Base-by-base conservation (phyloP, 208 protist genomes). In the Acanthamoeba culbertsoni region DNA sequence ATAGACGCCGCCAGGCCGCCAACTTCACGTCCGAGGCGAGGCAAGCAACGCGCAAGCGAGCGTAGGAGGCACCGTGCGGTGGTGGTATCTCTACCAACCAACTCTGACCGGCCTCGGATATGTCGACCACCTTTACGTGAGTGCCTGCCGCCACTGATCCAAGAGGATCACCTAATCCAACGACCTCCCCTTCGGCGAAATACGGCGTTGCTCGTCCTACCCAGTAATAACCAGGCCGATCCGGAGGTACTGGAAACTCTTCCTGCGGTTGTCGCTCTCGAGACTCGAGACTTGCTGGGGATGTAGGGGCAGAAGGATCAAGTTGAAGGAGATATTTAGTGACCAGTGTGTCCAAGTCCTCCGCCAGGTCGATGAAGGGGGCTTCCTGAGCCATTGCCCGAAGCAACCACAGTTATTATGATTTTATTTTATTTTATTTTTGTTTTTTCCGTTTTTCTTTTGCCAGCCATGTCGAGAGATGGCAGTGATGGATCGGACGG, bases 401-500 rank as follows among this genome's bases (percentile, higher is more conserved):
- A 12, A 68, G 59, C n/a, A n/a, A n/a, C n/a, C n/a, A n/a, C n/a
- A n/a, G 12, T 0, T 10, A 18, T n/a, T 18, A n/a, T 16, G 55
- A n/a, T n/a, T 62, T 23, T 63, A 0, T 23, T 63, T 33, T n/a
- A 33, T 0, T 18, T 33, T 62, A 5, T 62, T 5, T 62, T 0
- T 35, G 10, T 18, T 18, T 28, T 63, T 63, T 18, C 0, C 0
- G 26, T 35, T 63, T 18, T 1, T 63, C 23, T 63, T n/a, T 63
- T 63, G 20, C 4, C 23, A 0, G 57, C 10, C 10, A 63, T 12
- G 31, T 12, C 79, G 45, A 26, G 79, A 7, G 79, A 40, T 8
- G 79, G 79, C 26, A 89, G 79, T 26, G 79, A 89, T 62, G 79
- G 79, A 18, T 89, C 79, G 10, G 79, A 89, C 42, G 79, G 79